Evolutionary conservation across 768 basidiomycete species (phyloP).

Genomic region (Coprinopsis marcescibilis): DNA sequence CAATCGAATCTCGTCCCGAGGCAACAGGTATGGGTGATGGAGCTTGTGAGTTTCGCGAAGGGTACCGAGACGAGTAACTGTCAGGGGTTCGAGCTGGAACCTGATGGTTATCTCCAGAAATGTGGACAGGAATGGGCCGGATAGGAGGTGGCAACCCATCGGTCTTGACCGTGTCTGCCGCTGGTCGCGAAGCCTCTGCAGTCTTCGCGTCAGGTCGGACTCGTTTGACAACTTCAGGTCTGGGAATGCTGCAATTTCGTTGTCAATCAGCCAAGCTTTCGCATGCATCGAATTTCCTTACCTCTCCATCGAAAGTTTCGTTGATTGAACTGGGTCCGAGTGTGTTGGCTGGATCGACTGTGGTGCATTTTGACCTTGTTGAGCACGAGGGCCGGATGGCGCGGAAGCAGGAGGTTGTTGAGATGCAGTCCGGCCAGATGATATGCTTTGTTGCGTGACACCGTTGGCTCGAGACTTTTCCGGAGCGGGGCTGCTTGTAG

Average conservation of each 20-base stretch:
- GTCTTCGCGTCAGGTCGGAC: constrained; percentile 36
- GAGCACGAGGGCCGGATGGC: constrained; percentile 54
- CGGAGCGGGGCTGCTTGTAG: constrained; percentile 24
- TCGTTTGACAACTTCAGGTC: constrained; percentile 76
- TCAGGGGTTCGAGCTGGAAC: too few species aligned
- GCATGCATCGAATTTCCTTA: constrained; percentile 22
- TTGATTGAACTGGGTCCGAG: constrained; percentile 19
- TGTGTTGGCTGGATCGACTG: constrained; percentile 4
- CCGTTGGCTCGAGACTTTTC: constrained; percentile 30
- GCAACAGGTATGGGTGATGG: neutral
- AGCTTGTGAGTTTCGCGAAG: constrained; percentile 5
- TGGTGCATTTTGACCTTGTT: constrained; percentile 12
- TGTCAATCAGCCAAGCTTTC: constrained; percentile 4
- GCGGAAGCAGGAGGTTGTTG: constrained; percentile 31
- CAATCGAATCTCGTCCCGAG: neutral
- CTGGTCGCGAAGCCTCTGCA: constrained; percentile 29
- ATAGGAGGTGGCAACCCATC: constrained; percentile 12
- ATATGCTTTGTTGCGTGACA: constrained; percentile 27
- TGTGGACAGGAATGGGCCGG: constrained; percentile 13
- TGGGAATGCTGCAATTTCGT: constrained; percentile 47
- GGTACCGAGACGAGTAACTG: constrained; percentile 2
- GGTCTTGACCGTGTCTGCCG: constrained; percentile 11
- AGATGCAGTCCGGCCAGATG: constrained; percentile 27
- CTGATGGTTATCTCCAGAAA: neutral
- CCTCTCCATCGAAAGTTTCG: constrained; percentile 67